Evolutionary conservation across 192 early-diverging fungal species (phyloP).

Genomic region (Spizellomyces punctatus): DNA sequence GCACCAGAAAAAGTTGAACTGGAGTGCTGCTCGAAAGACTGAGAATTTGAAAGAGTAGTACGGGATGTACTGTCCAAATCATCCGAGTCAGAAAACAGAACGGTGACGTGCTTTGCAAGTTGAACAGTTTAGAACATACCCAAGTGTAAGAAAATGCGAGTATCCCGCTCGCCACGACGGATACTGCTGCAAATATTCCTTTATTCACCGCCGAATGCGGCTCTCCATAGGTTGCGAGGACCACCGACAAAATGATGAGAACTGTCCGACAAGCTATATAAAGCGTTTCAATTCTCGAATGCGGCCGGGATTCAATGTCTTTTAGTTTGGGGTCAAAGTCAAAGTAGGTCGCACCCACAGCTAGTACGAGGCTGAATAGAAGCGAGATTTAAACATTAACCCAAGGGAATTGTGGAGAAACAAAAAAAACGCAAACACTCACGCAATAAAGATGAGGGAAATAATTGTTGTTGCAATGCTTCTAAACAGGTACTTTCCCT

Average conservation of each 20-base stretch:
- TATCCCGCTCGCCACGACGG: background rate
- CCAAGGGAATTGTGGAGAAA: background rate
- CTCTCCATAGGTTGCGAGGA: slow-evolving; percentile 23
- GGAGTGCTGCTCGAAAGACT: slow-evolving; percentile 36
- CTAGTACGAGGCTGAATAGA: slow-evolving; percentile 33
- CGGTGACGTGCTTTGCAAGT: background rate
- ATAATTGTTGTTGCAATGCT: slow-evolving; percentile 36
- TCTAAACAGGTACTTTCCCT: slow-evolving; percentile 17
- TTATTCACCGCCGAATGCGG: background rate
- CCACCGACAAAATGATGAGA: slow-evolving; percentile 36
- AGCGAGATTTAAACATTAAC: background rate
- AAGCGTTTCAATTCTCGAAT: slow-evolving; percentile 41
- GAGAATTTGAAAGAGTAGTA: slow-evolving; percentile 46
- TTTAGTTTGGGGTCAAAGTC: slow-evolving; percentile 45
- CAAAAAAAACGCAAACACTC: slow-evolving; percentile 1
- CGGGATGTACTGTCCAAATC: slow-evolving; percentile 42
- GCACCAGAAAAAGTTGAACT: slow-evolving; percentile 39
- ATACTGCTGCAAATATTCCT: slow-evolving; percentile 23
- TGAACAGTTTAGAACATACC: slow-evolving; percentile 20
- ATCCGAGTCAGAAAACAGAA: slow-evolving; percentile 7
- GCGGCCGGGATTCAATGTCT: slow-evolving; percentile 35
- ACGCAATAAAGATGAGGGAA: slow-evolving; percentile 39
- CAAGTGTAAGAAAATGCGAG: slow-evolving; percentile 33
- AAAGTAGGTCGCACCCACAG: slow-evolving; percentile 48
- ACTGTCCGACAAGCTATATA: slow-evolving; percentile 42